These are phyloP conservation scores for Delitschia confertaspora DNA, from an alignment of 495 filamentous ascomycete genomes.

Conservation along the genomic window DNA sequence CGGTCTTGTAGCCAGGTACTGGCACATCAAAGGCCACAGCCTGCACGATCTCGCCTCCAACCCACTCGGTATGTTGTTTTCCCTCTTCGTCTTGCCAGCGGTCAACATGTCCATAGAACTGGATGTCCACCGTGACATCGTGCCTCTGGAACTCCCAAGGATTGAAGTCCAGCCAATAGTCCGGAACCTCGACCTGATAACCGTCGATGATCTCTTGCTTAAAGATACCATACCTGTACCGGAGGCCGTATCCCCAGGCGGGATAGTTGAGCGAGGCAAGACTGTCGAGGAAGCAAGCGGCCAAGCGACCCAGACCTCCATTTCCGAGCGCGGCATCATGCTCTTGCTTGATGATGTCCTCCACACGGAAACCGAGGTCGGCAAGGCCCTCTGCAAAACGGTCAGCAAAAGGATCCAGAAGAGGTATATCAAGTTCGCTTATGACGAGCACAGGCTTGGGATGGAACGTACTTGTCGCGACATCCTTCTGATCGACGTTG, in stretches of 20 bases:
- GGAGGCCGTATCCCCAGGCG: conserved; percentile 92
- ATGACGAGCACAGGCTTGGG: background rate
- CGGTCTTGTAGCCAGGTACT: conserved; percentile 78
- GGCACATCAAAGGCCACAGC: conserved; percentile 94
- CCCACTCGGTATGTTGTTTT: conserved; percentile 65
- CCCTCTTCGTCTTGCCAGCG: conserved; percentile 68
- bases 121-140: conserved; percentile 89
- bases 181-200: conserved; percentile 93
- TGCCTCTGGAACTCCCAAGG: conserved; percentile 97
- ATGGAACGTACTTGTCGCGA: conserved; percentile 57
- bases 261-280: conserved; percentile 89
- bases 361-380: conserved; percentile 91
- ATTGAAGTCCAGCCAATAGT: conserved; percentile 99
- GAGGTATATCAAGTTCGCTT: no score
- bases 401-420: no score
- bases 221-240: conserved; percentile 97
- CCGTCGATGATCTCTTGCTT: conserved; percentile 98
- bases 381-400: conserved; percentile 55
- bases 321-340: conserved; percentile 96
- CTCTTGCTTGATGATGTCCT: conserved; percentile 90
- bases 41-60: conserved; percentile 84
- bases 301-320: conserved; percentile 86
- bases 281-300: conserved; percentile 94
- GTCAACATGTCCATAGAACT: conserved; percentile 81
- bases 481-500: conserved; percentile 79